A percentile compares a stretch with the other conserved stretches of the same genome.
These are phyloP conservation scores for Yamadazyma laniorum DNA, from an alignment of 805 yeast genomes.

Conservation along the genomic window DNA sequence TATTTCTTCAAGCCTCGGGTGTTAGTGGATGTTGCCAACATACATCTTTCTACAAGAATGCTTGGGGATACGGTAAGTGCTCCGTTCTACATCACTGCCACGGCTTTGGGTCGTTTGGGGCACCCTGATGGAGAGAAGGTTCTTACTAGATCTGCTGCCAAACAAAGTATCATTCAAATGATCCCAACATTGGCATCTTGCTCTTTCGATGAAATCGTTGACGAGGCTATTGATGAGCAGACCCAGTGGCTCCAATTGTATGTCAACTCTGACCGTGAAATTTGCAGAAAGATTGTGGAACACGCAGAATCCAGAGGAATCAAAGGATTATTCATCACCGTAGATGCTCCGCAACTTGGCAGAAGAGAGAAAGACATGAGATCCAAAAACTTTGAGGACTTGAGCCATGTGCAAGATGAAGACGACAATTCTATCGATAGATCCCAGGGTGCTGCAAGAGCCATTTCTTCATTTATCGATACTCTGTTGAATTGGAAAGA, in stretches of 20 bases:
- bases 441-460: slow-evolving; percentile 80
- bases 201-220: slow-evolving; percentile 81
- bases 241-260: slow-evolving; percentile 88
- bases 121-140: slow-evolving; percentile 91
- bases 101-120: slow-evolving; percentile 89
- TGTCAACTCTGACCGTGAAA: slow-evolving; percentile 72
- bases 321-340: slow-evolving; percentile 83
- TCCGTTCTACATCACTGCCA: slow-evolving; percentile 89
- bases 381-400: slow-evolving; percentile 50
- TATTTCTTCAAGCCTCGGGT: slow-evolving; percentile 84
- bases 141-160: slow-evolving; percentile 78
- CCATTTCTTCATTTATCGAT: slow-evolving; percentile 77
- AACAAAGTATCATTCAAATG: slow-evolving; percentile 76
- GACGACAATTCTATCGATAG: slow-evolving; percentile 56
- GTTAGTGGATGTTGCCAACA: slow-evolving; percentile 72
- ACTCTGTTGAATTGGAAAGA: slow-evolving; percentile 40
- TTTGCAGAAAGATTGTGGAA: slow-evolving; percentile 58
- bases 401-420: slow-evolving; percentile 47
- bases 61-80: slow-evolving; percentile 66
- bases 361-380: slow-evolving; percentile 87
- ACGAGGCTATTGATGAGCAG: slow-evolving; percentile 63
- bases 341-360: slow-evolving; percentile 90
- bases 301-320: slow-evolving; percentile 74
- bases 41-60: slow-evolving; percentile 71
- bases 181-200: slow-evolving; percentile 89